These are phyloP conservation scores for Solanum gracilifrons DNA, from an alignment of 257 asterid genomes.

Conservation along the genomic window DNA sequence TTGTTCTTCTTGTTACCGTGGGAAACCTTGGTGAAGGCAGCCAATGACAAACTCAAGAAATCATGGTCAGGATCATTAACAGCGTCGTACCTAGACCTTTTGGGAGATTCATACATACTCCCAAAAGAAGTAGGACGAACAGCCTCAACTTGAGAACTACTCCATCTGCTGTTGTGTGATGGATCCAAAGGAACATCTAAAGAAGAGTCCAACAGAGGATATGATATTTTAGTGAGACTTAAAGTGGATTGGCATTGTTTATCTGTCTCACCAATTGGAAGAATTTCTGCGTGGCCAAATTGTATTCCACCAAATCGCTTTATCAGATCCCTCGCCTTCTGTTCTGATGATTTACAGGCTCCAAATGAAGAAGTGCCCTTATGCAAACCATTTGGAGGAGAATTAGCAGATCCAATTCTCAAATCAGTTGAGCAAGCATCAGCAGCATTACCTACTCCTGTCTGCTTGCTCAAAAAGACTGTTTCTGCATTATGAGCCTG, in stretches of 20 bases:
- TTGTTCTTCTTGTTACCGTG: slow-evolving; percentile 34
- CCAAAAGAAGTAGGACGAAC: slow-evolving; percentile 12
- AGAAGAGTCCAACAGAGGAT: slow-evolving; percentile 8
- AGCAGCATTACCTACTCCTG: slow-evolving; percentile 5
- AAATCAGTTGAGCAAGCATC: slow-evolving; percentile 31
- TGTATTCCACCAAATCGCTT: slow-evolving; percentile 12
- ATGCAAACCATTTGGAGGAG: slow-evolving; percentile 9
- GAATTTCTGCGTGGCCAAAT: slow-evolving; percentile 8
- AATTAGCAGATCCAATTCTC: slow-evolving; percentile 21
- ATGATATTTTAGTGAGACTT: not conserved
- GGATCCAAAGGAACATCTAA: slow-evolving; percentile 4
- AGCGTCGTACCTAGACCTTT: slow-evolving; percentile 20
- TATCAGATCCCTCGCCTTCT: slow-evolving; percentile 7
- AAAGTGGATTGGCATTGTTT: slow-evolving; percentile 8
- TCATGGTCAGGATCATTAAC: slow-evolving; percentile 25
- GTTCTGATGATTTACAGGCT: slow-evolving; percentile 12
- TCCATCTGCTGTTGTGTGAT: not conserved
- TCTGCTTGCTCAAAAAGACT: slow-evolving; percentile 4
- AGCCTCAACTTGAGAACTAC: slow-evolving; percentile 6
- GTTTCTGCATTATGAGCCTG: slow-evolving; percentile 5
- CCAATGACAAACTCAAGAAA: slow-evolving; percentile 38
- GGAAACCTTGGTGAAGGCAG: slow-evolving; percentile 17
- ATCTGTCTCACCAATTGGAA: slow-evolving; percentile 2
- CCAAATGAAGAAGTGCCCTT: slow-evolving; percentile 12
- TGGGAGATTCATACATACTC: slow-evolving; percentile 26